These are phyloP conservation scores for Trametes cubensis DNA, from an alignment of 768 basidiomycete species.

Conservation along the genomic window DNA sequence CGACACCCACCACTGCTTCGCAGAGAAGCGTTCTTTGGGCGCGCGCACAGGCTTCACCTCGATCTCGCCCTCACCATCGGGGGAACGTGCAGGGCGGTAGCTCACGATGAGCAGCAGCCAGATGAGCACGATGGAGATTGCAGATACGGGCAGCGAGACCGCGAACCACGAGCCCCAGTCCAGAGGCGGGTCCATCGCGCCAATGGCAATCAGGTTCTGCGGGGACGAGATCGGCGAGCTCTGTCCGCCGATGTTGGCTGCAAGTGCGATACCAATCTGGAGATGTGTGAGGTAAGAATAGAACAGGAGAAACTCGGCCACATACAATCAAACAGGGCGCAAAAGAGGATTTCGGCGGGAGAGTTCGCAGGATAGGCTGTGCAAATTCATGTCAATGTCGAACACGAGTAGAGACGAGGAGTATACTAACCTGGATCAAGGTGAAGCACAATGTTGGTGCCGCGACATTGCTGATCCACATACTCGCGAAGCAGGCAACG, in stretches of 20 bases:
- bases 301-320: constrained; percentile 13
- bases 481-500: constrained; percentile 96
- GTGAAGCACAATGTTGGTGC: constrained; percentile 97
- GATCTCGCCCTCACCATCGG: constrained; percentile 75
- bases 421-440: constrained; percentile 74
- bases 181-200: constrained; percentile 81
- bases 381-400: constrained; percentile 20
- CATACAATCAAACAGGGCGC: constrained; percentile 90
- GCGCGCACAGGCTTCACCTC: constrained; percentile 85
- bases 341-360: constrained; percentile 85
- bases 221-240: constrained; percentile 97
- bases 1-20: constrained; percentile 89
- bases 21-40: constrained; percentile 77
- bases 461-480: constrained; percentile 99
- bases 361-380: constrained; percentile 90
- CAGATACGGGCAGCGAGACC: constrained; percentile 90
- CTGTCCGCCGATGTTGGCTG: constrained; percentile 97
- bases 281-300: neutral
- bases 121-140: constrained; percentile 82
- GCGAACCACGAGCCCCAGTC: constrained; percentile 95
- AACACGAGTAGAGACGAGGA: neutral
- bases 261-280: constrained; percentile 95
- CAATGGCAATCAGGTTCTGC: constrained; percentile 92
- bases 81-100: constrained; percentile 74
- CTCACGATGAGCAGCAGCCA: constrained; percentile 87